Conservation (phyloP, 768 basidiomycete species). For the Hirschioporus abietinus region DNA sequence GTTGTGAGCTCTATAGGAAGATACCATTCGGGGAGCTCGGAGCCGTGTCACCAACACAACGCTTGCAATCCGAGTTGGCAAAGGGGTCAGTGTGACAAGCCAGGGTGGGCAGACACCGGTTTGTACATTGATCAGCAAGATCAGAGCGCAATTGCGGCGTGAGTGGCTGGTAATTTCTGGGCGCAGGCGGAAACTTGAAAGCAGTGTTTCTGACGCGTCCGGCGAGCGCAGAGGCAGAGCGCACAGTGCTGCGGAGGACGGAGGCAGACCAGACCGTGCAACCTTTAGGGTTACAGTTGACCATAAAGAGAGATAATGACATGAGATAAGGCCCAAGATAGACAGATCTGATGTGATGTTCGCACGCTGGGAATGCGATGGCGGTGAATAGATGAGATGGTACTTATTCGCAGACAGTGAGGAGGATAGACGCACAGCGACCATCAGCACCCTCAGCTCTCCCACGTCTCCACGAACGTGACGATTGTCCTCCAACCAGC, state of each 20-base stretch:
- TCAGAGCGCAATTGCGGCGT: not conserved
- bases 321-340: not conserved
- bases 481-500: not conserved
- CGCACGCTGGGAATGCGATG: not conserved
- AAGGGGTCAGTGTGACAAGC: no score
- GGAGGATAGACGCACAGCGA: not conserved
- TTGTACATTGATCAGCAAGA: no score
- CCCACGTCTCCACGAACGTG: constrained; percentile 1
- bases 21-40: not conserved
- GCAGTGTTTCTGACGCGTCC: not conserved
- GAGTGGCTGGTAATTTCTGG: not conserved
- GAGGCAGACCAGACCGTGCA: not conserved
- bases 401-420: not conserved
- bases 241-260: no score
- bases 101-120: no score
- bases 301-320: not conserved
- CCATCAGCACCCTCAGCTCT: not conserved
- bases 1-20: not conserved
- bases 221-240: not conserved
- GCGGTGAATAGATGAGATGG: not conserved
- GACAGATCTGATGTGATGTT: not conserved
- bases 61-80: no score
- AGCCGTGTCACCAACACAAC: no score
- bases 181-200: not conserved
- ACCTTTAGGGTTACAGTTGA: not conserved